Conservation (phyloP, 768 basidiomycete species). For the Phaeotremella skinneri region DNA sequence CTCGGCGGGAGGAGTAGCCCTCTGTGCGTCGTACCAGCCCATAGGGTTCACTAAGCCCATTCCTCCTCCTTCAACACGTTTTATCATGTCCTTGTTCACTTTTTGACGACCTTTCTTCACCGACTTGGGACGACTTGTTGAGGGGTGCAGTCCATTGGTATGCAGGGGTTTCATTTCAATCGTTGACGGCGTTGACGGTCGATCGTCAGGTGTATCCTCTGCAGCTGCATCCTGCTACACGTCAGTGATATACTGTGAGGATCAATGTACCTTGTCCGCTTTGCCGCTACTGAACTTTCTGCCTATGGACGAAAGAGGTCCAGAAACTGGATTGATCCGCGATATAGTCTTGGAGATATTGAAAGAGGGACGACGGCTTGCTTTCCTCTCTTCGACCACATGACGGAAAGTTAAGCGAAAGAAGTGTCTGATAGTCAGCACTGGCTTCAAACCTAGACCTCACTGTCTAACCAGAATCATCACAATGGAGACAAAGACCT, state of each 20-base stretch:
- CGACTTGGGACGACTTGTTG: neutral
- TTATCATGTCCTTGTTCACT: constrained; percentile 51
- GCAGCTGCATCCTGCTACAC: no score
- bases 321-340: constrained; percentile 17
- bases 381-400: constrained; percentile 37
- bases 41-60: constrained; percentile 52
- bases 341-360: constrained; percentile 35
- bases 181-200: neutral
- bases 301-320: constrained; percentile 23
- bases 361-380: constrained; percentile 16
- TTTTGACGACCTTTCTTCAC: constrained; percentile 35
- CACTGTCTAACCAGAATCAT: constrained; percentile 49
- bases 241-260: no score
- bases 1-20: constrained; percentile 14
- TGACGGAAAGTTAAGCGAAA: constrained; percentile 47
- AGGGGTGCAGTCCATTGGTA: neutral
- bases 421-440: constrained; percentile 30
- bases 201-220: neutral
- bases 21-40: constrained; percentile 49
- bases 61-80: constrained; percentile 52
- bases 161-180: neutral
- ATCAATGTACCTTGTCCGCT: constrained; percentile 1
- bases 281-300: constrained; percentile 25
- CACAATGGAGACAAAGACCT: constrained; percentile 48
- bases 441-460: neutral